phyloP scores from a whole-genome alignment of 1,139 yeast genomes.

The Yamadazyma dendronema region DNA sequence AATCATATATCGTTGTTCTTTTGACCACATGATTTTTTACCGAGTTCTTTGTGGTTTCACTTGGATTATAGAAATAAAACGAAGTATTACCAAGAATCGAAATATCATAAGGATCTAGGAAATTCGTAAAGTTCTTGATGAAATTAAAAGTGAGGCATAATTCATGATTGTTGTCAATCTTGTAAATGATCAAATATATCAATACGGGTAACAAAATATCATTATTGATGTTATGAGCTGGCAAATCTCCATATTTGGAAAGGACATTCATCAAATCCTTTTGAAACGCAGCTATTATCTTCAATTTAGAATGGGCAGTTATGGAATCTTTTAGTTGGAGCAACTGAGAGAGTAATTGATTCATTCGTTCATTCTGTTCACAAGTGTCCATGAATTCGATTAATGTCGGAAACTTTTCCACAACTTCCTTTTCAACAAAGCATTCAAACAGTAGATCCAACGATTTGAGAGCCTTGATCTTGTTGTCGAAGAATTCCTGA shows the following conservation, averaged over 20 bases:
- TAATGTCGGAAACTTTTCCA: constrained; percentile 18
- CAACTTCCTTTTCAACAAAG: constrained; percentile 26
- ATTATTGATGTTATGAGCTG: constrained; percentile 31
- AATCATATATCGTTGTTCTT: constrained; percentile 26
- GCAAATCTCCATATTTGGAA: constrained; percentile 16
- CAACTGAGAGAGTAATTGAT: constrained; percentile 12
- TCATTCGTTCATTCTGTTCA: constrained; percentile 15
- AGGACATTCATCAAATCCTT: constrained; percentile 28
- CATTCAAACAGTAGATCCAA: constrained; percentile 28
- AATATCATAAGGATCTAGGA: constrained; percentile 30
- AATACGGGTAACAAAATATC: constrained; percentile 41
- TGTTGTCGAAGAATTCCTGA: constrained; percentile 38
- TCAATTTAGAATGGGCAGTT: constrained; percentile 37
- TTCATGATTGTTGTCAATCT: constrained; percentile 21
- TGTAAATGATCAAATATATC: constrained; percentile 35
- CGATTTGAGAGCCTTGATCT: constrained; percentile 25
- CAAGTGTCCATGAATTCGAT: constrained; percentile 18
- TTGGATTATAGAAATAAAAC: constrained; percentile 19
- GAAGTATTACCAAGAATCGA: constrained; percentile 19
- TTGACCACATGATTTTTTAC: constrained; percentile 6
- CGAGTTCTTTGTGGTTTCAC: constrained; percentile 12
- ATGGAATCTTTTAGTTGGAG: constrained; percentile 15
- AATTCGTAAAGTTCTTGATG: constrained; percentile 35
- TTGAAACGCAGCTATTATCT: constrained; percentile 30
- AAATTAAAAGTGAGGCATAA: constrained; percentile 38